Evolutionary conservation across 2,329 filamentous ascomycete species (phyloP), one percentile per base, ranked within the genome.

Genomic region (Aspergillus ochraceoroseus): DNA sequence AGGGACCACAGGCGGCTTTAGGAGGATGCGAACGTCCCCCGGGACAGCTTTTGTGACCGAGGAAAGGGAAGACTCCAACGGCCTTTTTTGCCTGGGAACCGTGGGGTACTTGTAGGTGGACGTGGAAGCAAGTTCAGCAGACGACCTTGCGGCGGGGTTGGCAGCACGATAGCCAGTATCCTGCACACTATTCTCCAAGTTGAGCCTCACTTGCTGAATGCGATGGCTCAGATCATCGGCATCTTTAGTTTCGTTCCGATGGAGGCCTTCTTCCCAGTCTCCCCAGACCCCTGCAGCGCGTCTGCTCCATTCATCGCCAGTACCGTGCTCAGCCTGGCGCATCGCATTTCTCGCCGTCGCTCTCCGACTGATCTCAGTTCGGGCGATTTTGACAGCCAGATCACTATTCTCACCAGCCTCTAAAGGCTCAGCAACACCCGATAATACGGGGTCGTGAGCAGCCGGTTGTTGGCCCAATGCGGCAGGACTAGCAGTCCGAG

Each of bases 331-430:
- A 17, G 77, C 73, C 49, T 78, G 73, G 20, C 75, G 72, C 17
- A 74, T 77, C 7, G 73, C 74, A 48, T 70, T 75, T 45, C 79
- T 72, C 28, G 71, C 73, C 9, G 76, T 78, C 53, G 85, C 81
- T 49, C 87, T 73, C 28, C 84, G 74, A 41, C 68, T 71, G 42
- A 88, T 75, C 63, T 94, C 87, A 40, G 77, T 76, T 47, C 82
- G 80, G 0, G 87, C 87, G 19, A 94, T 63, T 49, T 83, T 77
- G 5, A 94, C 80, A 0, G 87, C 88, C 31, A 94, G 66, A 7
- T 89, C 82, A 47, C 80, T 76, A 47, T 94, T 73, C 41, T 87
- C 79, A 1, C 74, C 75, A 0, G 83, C 83, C 54, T 85, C 80
- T 9, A 94, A 65, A 1, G 85, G 73, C 49, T 74, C 75, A 1